These are phyloP conservation scores for Emiliania huxleyi DNA, from an alignment of 78 protist species.

Conservation along the genomic window DNA sequence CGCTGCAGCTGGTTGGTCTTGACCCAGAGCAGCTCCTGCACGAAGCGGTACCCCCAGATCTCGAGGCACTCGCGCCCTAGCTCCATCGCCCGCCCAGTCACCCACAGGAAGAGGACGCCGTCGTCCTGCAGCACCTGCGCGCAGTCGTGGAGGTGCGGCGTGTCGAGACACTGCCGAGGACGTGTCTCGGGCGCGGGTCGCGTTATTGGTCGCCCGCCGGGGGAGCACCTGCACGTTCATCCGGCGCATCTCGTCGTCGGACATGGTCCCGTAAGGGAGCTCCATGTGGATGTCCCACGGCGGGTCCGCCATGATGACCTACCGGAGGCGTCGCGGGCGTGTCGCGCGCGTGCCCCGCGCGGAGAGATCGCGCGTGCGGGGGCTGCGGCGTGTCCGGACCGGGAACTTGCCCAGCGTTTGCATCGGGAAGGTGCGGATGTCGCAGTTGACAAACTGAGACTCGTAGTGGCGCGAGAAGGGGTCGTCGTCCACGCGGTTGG, in stretches of 20 bases:
- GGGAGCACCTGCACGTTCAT: not conserved
- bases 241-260: conserved; percentile 39
- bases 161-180: too few relatives aligned
- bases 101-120: conserved; percentile 55
- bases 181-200: too few relatives aligned
- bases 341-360: not conserved
- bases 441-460: conserved; percentile 38
- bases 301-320: conserved; percentile 57
- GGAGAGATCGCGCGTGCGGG: not conserved
- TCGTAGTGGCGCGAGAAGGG: not conserved
- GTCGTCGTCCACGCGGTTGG: not conserved
- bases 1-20: conserved; percentile 60
- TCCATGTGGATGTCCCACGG: conserved; percentile 63
- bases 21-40: conserved; percentile 49
- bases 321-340: too few relatives aligned
- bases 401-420: not conserved
- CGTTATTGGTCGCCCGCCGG: too few relatives aligned
- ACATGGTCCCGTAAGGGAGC: conserved; percentile 35
- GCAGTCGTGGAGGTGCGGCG: too few relatives aligned
- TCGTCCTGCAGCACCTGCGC: conserved; percentile 26
- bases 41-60: conserved; percentile 43
- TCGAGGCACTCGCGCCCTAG: conserved; percentile 42
- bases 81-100: conserved; percentile 58
- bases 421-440: conserved; percentile 36
- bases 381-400: not conserved